Evolutionary conservation across 805 yeast species (phyloP).

Genomic region (Zygotorulaspora danielsina): DNA sequence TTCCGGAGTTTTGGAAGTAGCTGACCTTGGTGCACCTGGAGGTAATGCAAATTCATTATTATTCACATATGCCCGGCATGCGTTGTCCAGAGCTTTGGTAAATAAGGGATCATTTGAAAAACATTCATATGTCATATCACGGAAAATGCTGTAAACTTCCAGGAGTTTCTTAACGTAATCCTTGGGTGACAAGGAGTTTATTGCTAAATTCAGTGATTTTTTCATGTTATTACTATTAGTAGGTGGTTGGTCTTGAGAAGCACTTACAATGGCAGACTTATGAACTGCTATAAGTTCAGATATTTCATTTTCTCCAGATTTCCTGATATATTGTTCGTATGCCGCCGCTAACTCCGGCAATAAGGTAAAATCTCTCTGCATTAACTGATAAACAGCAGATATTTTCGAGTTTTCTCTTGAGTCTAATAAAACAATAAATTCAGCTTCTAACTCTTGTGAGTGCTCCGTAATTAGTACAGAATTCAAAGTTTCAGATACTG

Average conservation of each 20-base stretch:
- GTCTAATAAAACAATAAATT: constrained; percentile 70
- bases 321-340: constrained; percentile 68
- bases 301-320: constrained; percentile 46
- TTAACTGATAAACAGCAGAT: constrained; percentile 67
- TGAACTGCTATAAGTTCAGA: constrained; percentile 23
- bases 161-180: constrained; percentile 74
- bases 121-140: constrained; percentile 31
- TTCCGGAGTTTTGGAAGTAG: constrained; percentile 83
- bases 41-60: constrained; percentile 74
- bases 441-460: constrained; percentile 68
- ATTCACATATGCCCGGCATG: constrained; percentile 82
- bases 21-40: constrained; percentile 42
- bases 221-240: constrained; percentile 29
- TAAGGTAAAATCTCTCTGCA: constrained; percentile 74
- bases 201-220: constrained; percentile 40
- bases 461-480: constrained; percentile 73
- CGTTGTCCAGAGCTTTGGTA: constrained; percentile 82
- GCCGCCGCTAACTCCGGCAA: constrained; percentile 70
- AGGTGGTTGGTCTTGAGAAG: constrained; percentile 13
- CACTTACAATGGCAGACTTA: constrained; percentile 19
- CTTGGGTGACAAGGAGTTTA: constrained; percentile 48
- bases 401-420: constrained; percentile 58
- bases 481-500: constrained; percentile 72
- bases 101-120: constrained; percentile 69
- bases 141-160: constrained; percentile 60